phyloP scores from a whole-genome alignment of 805 yeast genomes.

The Groenewaldozyma tartarivorans region DNA sequence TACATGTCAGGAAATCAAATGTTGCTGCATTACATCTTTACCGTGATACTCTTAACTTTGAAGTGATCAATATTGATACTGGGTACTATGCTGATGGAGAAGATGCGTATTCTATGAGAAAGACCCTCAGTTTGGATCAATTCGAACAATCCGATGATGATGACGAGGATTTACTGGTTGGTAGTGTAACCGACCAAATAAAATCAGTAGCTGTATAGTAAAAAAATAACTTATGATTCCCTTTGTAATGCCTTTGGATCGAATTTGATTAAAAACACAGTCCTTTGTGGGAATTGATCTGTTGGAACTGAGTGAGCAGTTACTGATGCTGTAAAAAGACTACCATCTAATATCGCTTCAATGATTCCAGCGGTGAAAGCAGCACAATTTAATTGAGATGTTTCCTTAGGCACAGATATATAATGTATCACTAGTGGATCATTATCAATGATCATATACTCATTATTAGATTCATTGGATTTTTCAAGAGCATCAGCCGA shows the following conservation, averaged over 20 bases:
- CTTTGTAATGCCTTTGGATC: constrained; percentile 28
- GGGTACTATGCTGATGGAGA: constrained; percentile 96
- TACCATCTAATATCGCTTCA: constrained; percentile 70
- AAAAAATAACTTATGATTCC: constrained; percentile 4
- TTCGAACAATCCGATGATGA: constrained; percentile 14
- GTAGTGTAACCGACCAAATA: constrained; percentile 9
- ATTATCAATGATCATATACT: constrained; percentile 74
- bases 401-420: constrained; percentile 71
- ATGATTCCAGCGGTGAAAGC: constrained; percentile 80
- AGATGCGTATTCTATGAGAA: constrained; percentile 94
- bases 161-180: constrained; percentile 19
- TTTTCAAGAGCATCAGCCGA: constrained; percentile 69
- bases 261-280: constrained; percentile 69
- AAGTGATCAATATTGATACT: constrained; percentile 70
- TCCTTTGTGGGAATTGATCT: constrained; percentile 49
- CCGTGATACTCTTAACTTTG: constrained; percentile 74
- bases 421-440: constrained; percentile 61
- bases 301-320: constrained; percentile 73
- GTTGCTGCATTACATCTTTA: constrained; percentile 90
- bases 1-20: constrained; percentile 91
- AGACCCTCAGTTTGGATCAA: constrained; percentile 35
- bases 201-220: not conserved
- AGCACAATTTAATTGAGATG: constrained; percentile 66
- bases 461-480: constrained; percentile 55
- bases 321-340: constrained; percentile 65